These are phyloP conservation scores for Tolypocladium ovalisporum DNA, from an alignment of 2,329 filamentous ascomycete species.

Conservation along the genomic window DNA sequence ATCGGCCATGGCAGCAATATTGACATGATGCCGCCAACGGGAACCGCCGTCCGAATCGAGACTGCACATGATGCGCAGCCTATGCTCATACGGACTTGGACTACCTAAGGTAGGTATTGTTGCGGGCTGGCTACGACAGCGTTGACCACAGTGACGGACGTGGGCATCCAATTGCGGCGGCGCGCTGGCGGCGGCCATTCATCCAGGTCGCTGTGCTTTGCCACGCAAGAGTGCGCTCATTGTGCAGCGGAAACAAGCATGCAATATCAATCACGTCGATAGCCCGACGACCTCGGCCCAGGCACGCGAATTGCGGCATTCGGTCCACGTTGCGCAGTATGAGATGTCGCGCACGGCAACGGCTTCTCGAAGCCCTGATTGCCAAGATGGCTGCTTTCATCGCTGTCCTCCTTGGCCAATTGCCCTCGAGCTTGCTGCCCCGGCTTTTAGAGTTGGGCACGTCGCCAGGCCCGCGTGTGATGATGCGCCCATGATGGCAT, in stretches of 20 bases:
- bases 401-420: too few relatives aligned
- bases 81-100: too few relatives aligned
- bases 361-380: neutral
- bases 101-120: too few relatives aligned
- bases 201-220: neutral
- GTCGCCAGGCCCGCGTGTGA: neutral
- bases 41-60: too few relatives aligned
- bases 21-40: too few relatives aligned
- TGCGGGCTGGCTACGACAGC: too few relatives aligned
- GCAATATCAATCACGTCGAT: neutral
- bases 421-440: neutral
- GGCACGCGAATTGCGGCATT: neutral
- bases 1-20: too few relatives aligned
- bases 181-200: neutral
- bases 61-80: too few relatives aligned
- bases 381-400: neutral
- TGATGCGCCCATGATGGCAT: neutral
- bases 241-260: neutral
- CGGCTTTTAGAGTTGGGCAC: slow-evolving; percentile 2
- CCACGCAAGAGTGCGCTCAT: neutral
- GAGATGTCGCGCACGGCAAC: neutral
- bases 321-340: neutral
- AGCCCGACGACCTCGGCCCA: neutral
- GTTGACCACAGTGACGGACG: neutral
- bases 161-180: neutral